Evolutionary conservation across 225 moss, liverwort and hornwort genomes (phyloP).

Genomic region (Takakia lepidozioides): DNA sequence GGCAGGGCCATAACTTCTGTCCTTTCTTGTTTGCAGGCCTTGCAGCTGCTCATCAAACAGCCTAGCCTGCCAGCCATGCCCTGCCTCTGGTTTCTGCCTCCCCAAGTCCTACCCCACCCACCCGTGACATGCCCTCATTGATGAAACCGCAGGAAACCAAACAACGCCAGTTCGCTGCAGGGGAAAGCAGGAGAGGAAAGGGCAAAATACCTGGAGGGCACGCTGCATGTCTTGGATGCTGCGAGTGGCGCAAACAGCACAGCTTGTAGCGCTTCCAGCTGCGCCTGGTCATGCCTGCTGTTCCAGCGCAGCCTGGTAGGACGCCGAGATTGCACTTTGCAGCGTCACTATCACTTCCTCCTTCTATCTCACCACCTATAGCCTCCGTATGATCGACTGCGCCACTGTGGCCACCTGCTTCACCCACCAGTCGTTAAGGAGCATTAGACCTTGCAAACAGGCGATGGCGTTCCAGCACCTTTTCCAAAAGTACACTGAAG

Average conservation of each 20-base stretch:
- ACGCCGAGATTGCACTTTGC: conserved; percentile 38
- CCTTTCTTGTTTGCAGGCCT: conserved; percentile 23
- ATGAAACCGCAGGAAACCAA: too few species aligned
- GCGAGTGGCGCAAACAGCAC: conserved; percentile 24
- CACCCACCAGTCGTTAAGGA: too few species aligned
- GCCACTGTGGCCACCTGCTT: conserved; percentile 8
- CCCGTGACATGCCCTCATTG: too few species aligned
- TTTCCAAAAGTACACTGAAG: too few species aligned
- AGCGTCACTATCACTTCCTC: conserved; percentile 39
- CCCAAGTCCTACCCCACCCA: conserved; percentile 20
- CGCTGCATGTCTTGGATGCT: conserved; percentile 12
- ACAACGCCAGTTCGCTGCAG: conserved; percentile 23
- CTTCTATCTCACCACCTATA: conserved; percentile 61
- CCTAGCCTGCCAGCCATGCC: conserved; percentile 24
- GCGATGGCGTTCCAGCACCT: too few species aligned
- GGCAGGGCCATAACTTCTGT: too few species aligned
- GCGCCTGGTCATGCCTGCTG: conserved; percentile 39
- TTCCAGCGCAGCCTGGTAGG: conserved; percentile 29
- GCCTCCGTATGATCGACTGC: conserved; percentile 38
- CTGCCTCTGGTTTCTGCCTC: conserved; percentile 16
- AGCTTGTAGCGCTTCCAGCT: conserved; percentile 39
- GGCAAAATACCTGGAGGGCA: conserved; percentile 40
- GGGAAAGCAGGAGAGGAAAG: too few species aligned
- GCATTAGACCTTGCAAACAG: too few species aligned
- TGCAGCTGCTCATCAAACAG: conserved; percentile 48